These are phyloP conservation scores for Platismatia glauca DNA, from an alignment of 495 filamentous ascomycete species.

Conservation along the genomic window DNA sequence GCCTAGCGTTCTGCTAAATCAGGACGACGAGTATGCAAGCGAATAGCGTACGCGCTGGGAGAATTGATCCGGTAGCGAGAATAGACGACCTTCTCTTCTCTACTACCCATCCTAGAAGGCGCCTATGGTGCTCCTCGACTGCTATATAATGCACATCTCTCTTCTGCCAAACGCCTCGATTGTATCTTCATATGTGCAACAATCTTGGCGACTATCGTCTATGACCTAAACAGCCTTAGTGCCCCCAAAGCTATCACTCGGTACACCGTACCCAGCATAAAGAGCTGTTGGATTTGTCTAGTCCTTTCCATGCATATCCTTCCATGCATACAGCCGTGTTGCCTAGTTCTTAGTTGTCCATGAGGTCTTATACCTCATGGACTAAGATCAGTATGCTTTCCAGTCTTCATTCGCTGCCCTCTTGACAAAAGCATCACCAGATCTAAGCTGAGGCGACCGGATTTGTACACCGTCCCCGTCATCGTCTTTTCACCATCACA, in stretches of 20 bases:
- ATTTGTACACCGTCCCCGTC: conserved; percentile 33
- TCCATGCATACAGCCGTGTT: too few species aligned
- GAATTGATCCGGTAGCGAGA: neutral
- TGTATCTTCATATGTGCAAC: neutral
- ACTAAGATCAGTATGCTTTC: too few species aligned
- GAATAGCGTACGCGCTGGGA: neutral
- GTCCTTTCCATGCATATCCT: too few species aligned
- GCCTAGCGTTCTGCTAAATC: too few species aligned
- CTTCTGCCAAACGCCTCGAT: neutral
- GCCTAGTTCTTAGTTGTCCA: too few species aligned
- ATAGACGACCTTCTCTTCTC: neutral
- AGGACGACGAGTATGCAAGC: too few species aligned
- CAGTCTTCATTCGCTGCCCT: too few species aligned
- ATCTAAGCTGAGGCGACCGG: conserved; percentile 34
- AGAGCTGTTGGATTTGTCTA: too few species aligned
- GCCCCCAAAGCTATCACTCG: conserved; percentile 36
- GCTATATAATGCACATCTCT: neutral
- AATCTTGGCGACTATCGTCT: neutral
- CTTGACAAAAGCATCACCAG: conserved; percentile 31
- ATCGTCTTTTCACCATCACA: conserved; percentile 40
- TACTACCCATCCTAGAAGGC: neutral
- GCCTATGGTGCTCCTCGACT: neutral
- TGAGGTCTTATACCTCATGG: too few species aligned
- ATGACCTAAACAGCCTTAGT: conserved; percentile 19
- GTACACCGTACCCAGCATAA: conserved; percentile 34